Evolutionary conservation across 352 stramenopile species (phyloP).

Genomic region (Elongisporangium anandrum): DNA sequence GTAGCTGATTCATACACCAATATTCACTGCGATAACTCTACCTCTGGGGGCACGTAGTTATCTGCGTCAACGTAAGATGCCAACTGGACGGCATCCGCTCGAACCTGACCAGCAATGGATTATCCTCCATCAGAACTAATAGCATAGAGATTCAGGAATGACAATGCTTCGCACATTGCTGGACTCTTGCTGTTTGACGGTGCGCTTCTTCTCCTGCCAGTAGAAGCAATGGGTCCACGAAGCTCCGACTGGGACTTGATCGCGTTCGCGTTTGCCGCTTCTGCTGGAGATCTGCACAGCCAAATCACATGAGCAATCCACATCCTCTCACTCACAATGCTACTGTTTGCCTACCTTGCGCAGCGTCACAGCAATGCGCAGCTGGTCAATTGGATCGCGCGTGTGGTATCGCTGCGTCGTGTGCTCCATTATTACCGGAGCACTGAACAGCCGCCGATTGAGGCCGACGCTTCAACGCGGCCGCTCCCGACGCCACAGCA

Average conservation of each 20-base stretch:
- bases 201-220: constrained; percentile 52
- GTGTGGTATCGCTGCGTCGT: constrained; percentile 66
- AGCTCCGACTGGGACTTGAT: constrained; percentile 17
- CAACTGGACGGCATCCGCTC: constrained; percentile 10
- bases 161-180: neutral
- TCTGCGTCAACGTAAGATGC: constrained; percentile 52
- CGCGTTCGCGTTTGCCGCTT: constrained; percentile 2
- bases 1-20: neutral
- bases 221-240: constrained; percentile 44
- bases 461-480: neutral
- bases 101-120: neutral
- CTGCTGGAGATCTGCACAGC: neutral
- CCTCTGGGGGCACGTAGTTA: constrained; percentile 33
- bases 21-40: constrained; percentile 8
- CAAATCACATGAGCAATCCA: neutral
- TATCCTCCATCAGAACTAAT: neutral
- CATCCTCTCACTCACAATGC: neutral
- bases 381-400: constrained; percentile 67
- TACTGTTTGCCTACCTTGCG: constrained; percentile 37
- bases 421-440: neutral
- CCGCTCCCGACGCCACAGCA: neutral
- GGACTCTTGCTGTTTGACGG: neutral
- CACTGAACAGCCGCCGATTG: neutral
- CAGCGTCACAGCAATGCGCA: constrained; percentile 45
- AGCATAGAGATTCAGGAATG: neutral